A percentile compares a stretch with the other conserved stretches of the same genome.
Conservation (phyloP, 352 stramenopile species). For the Globisporangium emineosum region DNA sequence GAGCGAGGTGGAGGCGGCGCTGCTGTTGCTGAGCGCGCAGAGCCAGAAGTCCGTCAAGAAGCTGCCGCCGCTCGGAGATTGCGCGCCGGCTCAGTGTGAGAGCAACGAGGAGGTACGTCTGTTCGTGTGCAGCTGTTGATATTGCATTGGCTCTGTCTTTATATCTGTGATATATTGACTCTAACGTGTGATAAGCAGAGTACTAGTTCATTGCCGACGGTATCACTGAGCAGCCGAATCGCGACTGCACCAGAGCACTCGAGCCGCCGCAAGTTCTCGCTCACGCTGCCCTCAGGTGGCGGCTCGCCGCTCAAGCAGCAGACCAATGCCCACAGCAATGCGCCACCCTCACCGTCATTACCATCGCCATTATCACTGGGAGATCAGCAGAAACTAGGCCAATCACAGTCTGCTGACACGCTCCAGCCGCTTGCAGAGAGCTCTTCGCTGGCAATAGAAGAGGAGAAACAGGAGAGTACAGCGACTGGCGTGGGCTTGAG, state of each 20-base stretch:
- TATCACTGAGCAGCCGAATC: conserved; percentile 4
- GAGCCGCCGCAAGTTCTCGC: conserved; percentile 9
- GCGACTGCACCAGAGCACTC: conserved; percentile 15
- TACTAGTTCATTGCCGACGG: too few species aligned
- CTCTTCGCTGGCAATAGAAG: not conserved
- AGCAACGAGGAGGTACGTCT: conserved; percentile 1
- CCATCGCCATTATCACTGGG: not conserved
- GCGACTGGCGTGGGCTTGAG: not conserved
- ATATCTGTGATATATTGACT: not conserved
- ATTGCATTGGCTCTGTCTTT: not conserved
- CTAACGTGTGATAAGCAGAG: not conserved
- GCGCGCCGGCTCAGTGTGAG: not conserved
- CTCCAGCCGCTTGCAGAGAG: not conserved
- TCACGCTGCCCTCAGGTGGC: conserved; percentile 1
- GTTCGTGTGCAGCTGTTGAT: not conserved
- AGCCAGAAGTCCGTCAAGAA: conserved; percentile 34
- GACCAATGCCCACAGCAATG: not conserved
- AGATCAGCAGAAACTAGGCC: not conserved
- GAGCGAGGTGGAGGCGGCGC: conserved; percentile 37
- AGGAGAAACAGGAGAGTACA: not conserved
- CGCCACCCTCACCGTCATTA: not conserved
- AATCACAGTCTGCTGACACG: conserved; percentile 5
- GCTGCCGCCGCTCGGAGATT: conserved; percentile 37
- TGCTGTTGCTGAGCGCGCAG: conserved; percentile 24
- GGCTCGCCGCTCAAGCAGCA: not conserved